Base-by-base conservation (phyloP, 1,284 basidiomycete genomes). In the Pseudozyma thailandica region DNA sequence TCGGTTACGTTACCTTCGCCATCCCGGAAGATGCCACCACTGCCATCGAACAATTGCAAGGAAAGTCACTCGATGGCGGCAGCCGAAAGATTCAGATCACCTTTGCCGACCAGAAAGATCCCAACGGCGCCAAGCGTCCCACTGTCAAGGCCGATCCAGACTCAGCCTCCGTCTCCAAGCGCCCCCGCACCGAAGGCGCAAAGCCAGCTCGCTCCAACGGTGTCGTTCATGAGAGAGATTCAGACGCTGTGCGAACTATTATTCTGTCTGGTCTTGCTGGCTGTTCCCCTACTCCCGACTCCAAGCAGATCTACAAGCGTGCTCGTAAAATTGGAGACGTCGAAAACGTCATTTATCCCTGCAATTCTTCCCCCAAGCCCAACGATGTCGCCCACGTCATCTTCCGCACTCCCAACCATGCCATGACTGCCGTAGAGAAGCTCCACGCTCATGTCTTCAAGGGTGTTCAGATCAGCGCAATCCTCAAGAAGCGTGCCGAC, bases 1-100 rank as follows among this genome's bases (percentile, higher is more conserved):
- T 98, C n/a, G 95, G 95, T 64, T 98, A 98, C 83, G 93, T 98
- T 62, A 91, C 93, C 0, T 98, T 94, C 84, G 90, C 94, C 1
- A 87, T 93, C 66, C 88, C 87, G 54, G 92, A 96, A 77, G 96
- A 98, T 85, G 96, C 94, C 12, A 58, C 65, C 33, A 65, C 68
- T 16, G 79, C 80, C 9, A 49, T 79, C 20, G 55, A 74, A 10
- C 72, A 77, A 55, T 71, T 82, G 5, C 79, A 82, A 42, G 79
- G 74, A 6, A 75, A 77, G 48, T 75, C 63, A n/a, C 65, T 81
- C 30, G 77, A 79, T 33, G 77, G 74, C 9, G 66, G 74, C 10
- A 75, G 70, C 50, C 48, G 78, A 12, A 75, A 76, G 45, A 79
- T 82, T 23, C 65, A 75, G 37, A 72, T 82, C 59, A 52, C 68